These are phyloP conservation scores for Strigomonas culicis DNA, from an alignment of 208 protist species.

Conservation along the genomic window DNA sequence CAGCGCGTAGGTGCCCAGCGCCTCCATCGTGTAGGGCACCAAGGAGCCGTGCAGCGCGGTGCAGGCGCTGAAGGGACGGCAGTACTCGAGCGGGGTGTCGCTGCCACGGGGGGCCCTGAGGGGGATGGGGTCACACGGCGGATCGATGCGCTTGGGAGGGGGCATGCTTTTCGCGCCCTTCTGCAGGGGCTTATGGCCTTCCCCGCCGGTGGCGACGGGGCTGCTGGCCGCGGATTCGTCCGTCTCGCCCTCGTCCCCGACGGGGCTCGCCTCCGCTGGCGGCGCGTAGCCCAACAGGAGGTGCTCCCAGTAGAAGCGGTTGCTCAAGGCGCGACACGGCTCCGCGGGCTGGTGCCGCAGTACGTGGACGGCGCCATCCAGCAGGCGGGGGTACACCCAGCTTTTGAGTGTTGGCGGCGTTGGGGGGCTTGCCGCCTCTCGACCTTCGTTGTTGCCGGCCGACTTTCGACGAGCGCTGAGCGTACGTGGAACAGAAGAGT, in stretches of 20 bases:
- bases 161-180: not conserved
- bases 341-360: conserved; percentile 30
- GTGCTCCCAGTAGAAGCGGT: conserved; percentile 26
- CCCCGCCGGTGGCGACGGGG: too few species aligned
- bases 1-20: conserved; percentile 14
- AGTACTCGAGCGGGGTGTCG: conserved; percentile 6
- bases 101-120: too few species aligned
- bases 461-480: too few species aligned
- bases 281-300: conserved; percentile 18
- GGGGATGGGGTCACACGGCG: too few species aligned
- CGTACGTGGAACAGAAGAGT: too few species aligned
- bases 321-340: conserved; percentile 22
- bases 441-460: too few species aligned
- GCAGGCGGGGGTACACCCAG: conserved; percentile 23
- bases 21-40: conserved; percentile 6
- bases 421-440: not conserved
- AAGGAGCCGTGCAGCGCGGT: not conserved
- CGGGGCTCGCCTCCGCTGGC: not conserved
- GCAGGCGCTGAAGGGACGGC: conserved; percentile 3
- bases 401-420: conserved; percentile 13
- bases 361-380: conserved; percentile 23
- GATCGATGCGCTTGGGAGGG: not conserved
- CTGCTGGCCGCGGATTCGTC: not conserved
- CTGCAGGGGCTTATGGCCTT: not conserved
- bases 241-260: conserved; percentile 3